A percentile compares a stretch with the other conserved stretches of the same genome.
These are phyloP conservation scores for Paramecium caudatum DNA, from an alignment of 73 alveolate species.

Conservation along the genomic window DNA sequence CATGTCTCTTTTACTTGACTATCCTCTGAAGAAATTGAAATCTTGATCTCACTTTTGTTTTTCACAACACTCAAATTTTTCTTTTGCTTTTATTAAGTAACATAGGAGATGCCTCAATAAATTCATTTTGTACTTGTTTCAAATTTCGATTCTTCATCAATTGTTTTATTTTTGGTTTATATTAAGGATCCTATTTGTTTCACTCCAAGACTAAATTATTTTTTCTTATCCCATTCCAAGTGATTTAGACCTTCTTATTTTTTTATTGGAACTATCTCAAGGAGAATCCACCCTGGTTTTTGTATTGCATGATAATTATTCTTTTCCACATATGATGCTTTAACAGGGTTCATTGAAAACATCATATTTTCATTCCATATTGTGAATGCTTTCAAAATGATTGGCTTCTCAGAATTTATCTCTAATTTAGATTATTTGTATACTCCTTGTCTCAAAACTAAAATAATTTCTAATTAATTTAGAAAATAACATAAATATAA, in stretches of 20 bases:
- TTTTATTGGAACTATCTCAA: slow-evolving; percentile 42
- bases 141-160: slow-evolving; percentile 11
- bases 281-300: slow-evolving; percentile 45
- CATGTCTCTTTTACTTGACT: neutral
- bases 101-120: neutral
- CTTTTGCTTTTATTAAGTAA: neutral
- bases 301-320: slow-evolving; percentile 24
- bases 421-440: neutral
- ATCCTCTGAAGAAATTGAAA: neutral
- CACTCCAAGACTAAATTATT: slow-evolving; percentile 4
- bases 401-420: slow-evolving; percentile 8
- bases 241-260: neutral
- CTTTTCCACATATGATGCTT: slow-evolving; percentile 50
- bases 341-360: slow-evolving; percentile 23
- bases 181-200: slow-evolving; percentile 10
- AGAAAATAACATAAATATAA: slow-evolving; percentile 11
- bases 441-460: slow-evolving; percentile 58
- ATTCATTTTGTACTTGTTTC: neutral
- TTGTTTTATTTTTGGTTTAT: neutral
- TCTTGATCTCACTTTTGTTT: neutral
- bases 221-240: slow-evolving; percentile 59
- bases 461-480: neutral
- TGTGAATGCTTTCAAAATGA: slow-evolving; percentile 42
- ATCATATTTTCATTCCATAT: slow-evolving; percentile 22
- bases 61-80: no score